Evolutionary conservation across 805 yeast species (phyloP), one percentile per base, ranked within the genome.

Genomic region (Wickerhamiella hasegawae): DNA sequence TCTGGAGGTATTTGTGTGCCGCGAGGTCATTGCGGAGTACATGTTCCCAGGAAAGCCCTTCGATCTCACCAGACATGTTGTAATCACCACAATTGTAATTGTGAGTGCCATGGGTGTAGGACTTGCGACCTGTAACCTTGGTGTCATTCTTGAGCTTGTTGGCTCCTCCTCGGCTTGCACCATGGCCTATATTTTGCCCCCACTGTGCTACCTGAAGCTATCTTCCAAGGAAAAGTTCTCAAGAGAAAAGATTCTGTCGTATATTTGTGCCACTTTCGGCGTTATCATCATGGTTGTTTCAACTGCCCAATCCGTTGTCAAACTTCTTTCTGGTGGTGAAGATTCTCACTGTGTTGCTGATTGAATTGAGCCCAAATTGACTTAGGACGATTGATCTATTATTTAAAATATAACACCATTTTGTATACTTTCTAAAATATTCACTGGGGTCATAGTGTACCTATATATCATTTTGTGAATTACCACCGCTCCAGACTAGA

Each of bases 151-250:
- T 28, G 96, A 87, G 51, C 63, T 85, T 3, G 84, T 83, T 22
- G 97, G 97, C 2, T 85, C 95, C 0, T 78, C 94, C 0, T 78
- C 94, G 0, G 96, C 96, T 0, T 82, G 93, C 15, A 62, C 80
- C 26, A 76, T 87, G 77, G 96, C 97, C 0, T 85, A 81, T 52
- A 82, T 85, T 17, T 59, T 85, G 14, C 97, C 97, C 0, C 94
- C 95, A 3, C 53, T 76, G 52, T 85, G 95, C 47, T 79, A 68
- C 47, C 54, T 83, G 41, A 72, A 76, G 42, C 65, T 85, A 47
- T 69, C 83, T 0, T 53, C 59, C 38, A 59, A 50, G 36, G 58
- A 46, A 40, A 71, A 63, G 45, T 42, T 42, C 31, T 67, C 38
- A 18, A 28, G 36, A 10, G 41, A 70, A 38, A 73, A 69, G 34